phyloP scores from a whole-genome alignment of 2,329 filamentous ascomycete genomes.

The Calycina marina region DNA sequence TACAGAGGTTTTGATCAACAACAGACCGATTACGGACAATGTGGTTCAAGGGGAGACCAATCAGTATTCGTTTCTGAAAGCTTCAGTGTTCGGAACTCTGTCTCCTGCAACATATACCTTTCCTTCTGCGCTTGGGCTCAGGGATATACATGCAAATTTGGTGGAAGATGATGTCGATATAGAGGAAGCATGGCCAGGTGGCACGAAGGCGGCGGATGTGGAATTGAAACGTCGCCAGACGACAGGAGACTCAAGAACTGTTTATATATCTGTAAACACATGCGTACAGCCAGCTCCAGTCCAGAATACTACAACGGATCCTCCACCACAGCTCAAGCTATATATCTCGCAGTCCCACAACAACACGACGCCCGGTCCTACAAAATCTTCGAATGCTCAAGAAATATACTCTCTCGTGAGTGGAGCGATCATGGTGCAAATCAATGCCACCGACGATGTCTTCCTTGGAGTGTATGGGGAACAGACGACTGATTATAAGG shows the following conservation, averaged over 20 bases:
- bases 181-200: slow-evolving; percentile 1
- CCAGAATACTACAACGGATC: slow-evolving; percentile 13
- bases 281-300: slow-evolving; percentile 53
- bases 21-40: slow-evolving; percentile 44
- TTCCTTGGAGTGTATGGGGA: slow-evolving; percentile 67
- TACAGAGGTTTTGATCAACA: slow-evolving; percentile 43
- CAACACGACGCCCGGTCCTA: slow-evolving; percentile 53
- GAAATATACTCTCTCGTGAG: slow-evolving; percentile 11
- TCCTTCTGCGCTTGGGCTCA: slow-evolving; percentile 19
- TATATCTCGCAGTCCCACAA: slow-evolving; percentile 55
- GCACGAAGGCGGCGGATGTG: background rate
- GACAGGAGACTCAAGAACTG: slow-evolving; percentile 10
- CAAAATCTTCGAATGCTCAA: slow-evolving; percentile 12
- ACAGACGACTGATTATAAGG: slow-evolving; percentile 36
- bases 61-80: slow-evolving; percentile 48
- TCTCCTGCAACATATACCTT: slow-evolving; percentile 23
- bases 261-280: slow-evolving; percentile 78
- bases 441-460: slow-evolving; percentile 50
- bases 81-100: slow-evolving; percentile 33
- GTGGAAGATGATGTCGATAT: slow-evolving; percentile 5
- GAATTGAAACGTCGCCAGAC: slow-evolving; percentile 10
- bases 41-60: slow-evolving; percentile 47
- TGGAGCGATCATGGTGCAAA: slow-evolving; percentile 33
- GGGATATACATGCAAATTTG: slow-evolving; percentile 4
- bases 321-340: slow-evolving; percentile 60